A percentile compares a stretch with the other conserved stretches of the same genome.
Conservation (phyloP, 2,329 filamentous ascomycete species). For the Hypoxylon sp. region DNA sequence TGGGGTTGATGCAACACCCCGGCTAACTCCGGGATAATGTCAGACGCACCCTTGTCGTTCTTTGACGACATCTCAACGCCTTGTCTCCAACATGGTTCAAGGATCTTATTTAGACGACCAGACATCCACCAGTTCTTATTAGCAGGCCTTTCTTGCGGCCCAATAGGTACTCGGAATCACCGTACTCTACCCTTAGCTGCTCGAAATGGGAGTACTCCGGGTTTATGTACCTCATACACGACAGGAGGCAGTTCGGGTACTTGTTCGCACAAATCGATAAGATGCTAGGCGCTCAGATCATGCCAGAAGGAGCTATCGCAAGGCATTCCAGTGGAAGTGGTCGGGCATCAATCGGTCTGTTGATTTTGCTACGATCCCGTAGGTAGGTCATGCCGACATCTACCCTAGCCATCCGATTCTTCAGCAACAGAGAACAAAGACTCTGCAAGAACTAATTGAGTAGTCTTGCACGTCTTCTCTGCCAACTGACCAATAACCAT, state of each 20-base stretch:
- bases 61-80: constrained; percentile 55
- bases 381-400: constrained; percentile 1
- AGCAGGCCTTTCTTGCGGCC: constrained; percentile 35
- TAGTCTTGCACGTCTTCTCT: constrained; percentile 29
- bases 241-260: constrained; percentile 12
- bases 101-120: constrained; percentile 52
- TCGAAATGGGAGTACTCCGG: constrained; percentile 23
- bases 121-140: constrained; percentile 44
- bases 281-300: constrained; percentile 21
- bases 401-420: constrained; percentile 22
- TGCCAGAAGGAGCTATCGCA: constrained; percentile 16
- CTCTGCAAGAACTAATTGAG: constrained; percentile 21
- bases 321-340: constrained; percentile 15
- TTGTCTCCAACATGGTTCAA: constrained; percentile 56
- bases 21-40: constrained; percentile 44
- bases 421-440: too few species aligned
- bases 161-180: constrained; percentile 32
- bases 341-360: constrained; percentile 33
- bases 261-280: constrained; percentile 20
- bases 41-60: constrained; percentile 45
- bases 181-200: constrained; percentile 25
- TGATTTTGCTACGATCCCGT: constrained; percentile 14
- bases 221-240: constrained; percentile 17
- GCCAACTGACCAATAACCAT: constrained; percentile 31
- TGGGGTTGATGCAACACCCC: constrained; percentile 40